Percentiles rank a stretch among this genome's conserved stretches.
These are phyloP conservation scores for Kalmanozyma brasiliensis DNA, from an alignment of 1,284 basidiomycete species.

Conservation along the genomic window DNA sequence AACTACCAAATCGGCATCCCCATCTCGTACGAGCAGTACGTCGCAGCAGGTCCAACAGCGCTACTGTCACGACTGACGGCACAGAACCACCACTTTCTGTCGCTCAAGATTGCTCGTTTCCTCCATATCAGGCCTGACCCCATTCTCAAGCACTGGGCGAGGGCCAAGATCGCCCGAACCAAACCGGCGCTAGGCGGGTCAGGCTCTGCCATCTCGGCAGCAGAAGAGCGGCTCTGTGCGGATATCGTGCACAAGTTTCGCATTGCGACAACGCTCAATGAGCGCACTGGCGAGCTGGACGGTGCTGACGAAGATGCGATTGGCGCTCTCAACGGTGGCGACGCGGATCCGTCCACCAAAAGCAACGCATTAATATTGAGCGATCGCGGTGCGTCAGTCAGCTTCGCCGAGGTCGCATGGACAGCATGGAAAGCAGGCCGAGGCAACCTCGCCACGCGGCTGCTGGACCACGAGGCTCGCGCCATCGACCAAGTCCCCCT, in stretches of 20 bases:
- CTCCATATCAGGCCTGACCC: slow-evolving; percentile 83
- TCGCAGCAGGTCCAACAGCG: slow-evolving; percentile 62
- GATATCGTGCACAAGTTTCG: slow-evolving; percentile 89
- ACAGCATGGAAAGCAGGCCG: slow-evolving; percentile 92
- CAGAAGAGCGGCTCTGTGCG: slow-evolving; percentile 80
- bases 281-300: slow-evolving; percentile 22
- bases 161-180: slow-evolving; percentile 83
- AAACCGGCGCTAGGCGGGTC: slow-evolving; percentile 65
- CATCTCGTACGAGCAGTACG: slow-evolving; percentile 86
- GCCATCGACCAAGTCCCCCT: slow-evolving; percentile 94
- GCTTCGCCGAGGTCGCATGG: slow-evolving; percentile 93
- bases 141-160: slow-evolving; percentile 95
- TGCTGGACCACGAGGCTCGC: slow-evolving; percentile 89
- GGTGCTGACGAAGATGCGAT: slow-evolving; percentile 20
- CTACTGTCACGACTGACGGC: slow-evolving; percentile 85
- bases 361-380: not conserved
- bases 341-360: not conserved
- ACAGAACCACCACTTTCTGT: slow-evolving; percentile 88
- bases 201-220: slow-evolving; percentile 24
- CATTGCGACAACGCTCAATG: slow-evolving; percentile 69
- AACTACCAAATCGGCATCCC: slow-evolving; percentile 93
- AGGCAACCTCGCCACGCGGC: slow-evolving; percentile 84
- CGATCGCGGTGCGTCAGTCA: slow-evolving; percentile 71
- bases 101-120: slow-evolving; percentile 87
- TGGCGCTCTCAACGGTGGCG: slow-evolving; percentile 1